Percentiles rank a stretch among this genome's conserved stretches.
Conservation (phyloP, 805 yeast species). For the Candida golubevii region DNA sequence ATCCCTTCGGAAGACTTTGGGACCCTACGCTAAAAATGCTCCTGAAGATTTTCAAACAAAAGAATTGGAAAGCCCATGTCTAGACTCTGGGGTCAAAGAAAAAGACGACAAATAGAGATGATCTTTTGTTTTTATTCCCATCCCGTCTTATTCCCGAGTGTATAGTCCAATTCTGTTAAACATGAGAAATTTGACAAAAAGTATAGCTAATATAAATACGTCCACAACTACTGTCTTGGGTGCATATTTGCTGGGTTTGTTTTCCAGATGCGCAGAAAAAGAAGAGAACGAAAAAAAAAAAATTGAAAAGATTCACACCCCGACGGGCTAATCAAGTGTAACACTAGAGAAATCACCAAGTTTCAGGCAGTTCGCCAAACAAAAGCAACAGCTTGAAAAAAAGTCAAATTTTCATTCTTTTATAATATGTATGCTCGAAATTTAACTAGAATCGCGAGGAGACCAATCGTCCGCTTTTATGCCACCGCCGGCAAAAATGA, state of each 20-base stretch:
- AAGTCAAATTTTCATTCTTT: not conserved
- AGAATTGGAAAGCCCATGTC: constrained; percentile 4
- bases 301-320: too few species aligned
- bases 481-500: constrained; percentile 5
- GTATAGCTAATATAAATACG: too few species aligned
- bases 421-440: constrained; percentile 1
- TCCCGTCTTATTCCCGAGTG: too few species aligned
- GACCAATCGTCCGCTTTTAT: constrained; percentile 3
- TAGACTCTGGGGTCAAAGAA: constrained; percentile 1
- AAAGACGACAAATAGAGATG: too few species aligned
- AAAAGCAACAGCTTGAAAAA: not conserved
- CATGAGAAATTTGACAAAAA: too few species aligned
- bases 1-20: constrained; percentile 44
- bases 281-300: too few species aligned
- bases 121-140: too few species aligned
- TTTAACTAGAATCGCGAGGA: not conserved
- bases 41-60: constrained; percentile 39
- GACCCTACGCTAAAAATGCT: constrained; percentile 67
- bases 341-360: not conserved
- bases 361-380: not conserved
- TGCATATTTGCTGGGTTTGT: too few species aligned
- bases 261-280: too few species aligned
- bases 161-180: too few species aligned
- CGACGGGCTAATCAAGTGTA: too few species aligned
- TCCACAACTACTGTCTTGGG: too few species aligned